These are phyloP conservation scores for Penicillium sp. DNA, from an alignment of 2,329 filamentous ascomycete genomes.

Conservation along the genomic window DNA sequence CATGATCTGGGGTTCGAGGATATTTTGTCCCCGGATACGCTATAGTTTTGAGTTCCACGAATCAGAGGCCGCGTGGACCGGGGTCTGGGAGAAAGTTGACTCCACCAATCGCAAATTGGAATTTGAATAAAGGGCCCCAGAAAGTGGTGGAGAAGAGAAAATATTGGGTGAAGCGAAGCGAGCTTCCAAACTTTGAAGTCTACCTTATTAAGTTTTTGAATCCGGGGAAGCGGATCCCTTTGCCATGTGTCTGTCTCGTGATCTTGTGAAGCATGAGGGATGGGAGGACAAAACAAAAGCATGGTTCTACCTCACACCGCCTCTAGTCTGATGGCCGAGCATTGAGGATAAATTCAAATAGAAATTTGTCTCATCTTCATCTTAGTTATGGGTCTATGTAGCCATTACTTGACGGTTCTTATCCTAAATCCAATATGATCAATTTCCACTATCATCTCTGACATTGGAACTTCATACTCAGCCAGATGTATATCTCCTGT, in stretches of 20 bases:
- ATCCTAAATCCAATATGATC: no score
- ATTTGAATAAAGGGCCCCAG: background rate
- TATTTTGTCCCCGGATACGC: conserved; percentile 25
- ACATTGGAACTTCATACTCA: no score
- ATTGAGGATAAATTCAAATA: no score
- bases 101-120: conserved; percentile 30
- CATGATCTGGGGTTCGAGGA: conserved; percentile 33
- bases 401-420: no score
- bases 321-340: no score
- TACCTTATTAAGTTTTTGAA: background rate
- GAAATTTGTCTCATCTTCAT: no score
- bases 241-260: background rate
- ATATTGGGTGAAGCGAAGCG: background rate
- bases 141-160: background rate
- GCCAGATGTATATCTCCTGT: no score
- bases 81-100: conserved; percentile 18
- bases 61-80: conserved; percentile 17
- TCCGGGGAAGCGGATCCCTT: background rate
- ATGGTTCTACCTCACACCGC: no score
- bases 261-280: background rate
- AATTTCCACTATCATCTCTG: no score
- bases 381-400: no score
- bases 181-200: background rate
- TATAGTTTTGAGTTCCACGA: conserved; percentile 29
- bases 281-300: no score